Evolutionary conservation across 2,329 filamentous ascomycete species (phyloP).

Genomic region (Aureobasidium sp.): DNA sequence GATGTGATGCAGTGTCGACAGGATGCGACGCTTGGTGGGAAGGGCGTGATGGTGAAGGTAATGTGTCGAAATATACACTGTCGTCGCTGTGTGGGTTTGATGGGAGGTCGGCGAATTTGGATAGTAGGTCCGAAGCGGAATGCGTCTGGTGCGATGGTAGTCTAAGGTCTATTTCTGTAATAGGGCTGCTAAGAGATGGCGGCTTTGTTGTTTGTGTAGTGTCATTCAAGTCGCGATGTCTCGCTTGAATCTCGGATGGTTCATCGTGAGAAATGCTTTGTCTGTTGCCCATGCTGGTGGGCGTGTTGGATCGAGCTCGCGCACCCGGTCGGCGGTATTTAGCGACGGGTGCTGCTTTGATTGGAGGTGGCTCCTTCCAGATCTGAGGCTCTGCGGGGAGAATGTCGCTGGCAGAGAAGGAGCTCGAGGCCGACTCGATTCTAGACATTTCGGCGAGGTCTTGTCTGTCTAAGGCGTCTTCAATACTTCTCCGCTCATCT

Average conservation of each 20-base stretch:
- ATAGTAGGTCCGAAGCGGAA: not conserved
- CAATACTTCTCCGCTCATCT: not conserved
- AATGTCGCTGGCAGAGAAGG: conserved; percentile 43
- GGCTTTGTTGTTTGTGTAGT: conserved; percentile 3
- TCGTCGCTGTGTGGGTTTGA: conserved; percentile 16
- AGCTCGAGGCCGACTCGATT: conserved; percentile 28
- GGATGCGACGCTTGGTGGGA: not conserved
- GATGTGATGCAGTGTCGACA: conserved; percentile 55
- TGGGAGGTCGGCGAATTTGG: not conserved
- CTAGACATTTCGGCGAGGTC: not conserved
- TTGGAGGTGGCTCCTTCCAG: conserved; percentile 29
- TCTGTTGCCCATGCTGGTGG: conserved; percentile 28
- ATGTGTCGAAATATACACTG: conserved; percentile 38
- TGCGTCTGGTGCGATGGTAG: conserved; percentile 1
- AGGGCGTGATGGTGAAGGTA: not conserved
- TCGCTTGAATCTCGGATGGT: conserved; percentile 23
- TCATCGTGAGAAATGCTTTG: conserved; percentile 28
- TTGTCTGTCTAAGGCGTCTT: not conserved
- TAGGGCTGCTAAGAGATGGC: not conserved
- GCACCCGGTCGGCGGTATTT: conserved; percentile 21
- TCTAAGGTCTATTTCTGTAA: conserved; percentile 9
- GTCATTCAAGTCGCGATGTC: conserved; percentile 29
- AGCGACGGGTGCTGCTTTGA: conserved; percentile 24
- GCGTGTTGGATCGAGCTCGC: conserved; percentile 12
- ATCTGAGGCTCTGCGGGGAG: conserved; percentile 28